Evolutionary conservation across 495 filamentous ascomycete species (phyloP).

Genomic region (Antarctomyces pellizariae): DNA sequence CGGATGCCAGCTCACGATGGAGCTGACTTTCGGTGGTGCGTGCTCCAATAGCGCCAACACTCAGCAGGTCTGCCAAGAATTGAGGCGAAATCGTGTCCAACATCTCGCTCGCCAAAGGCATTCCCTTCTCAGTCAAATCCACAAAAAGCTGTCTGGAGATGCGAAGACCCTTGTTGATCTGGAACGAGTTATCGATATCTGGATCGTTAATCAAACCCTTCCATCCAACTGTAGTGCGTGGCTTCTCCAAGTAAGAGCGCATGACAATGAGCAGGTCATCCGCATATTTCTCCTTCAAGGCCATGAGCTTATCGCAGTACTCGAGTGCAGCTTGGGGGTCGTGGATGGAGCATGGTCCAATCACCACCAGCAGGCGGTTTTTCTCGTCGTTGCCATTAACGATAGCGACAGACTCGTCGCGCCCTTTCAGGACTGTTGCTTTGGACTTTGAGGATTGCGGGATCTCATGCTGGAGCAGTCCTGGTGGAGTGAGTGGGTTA

Average conservation of each 20-base stretch:
- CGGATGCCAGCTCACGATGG: slow-evolving; percentile 84
- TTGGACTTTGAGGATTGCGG: slow-evolving; percentile 54
- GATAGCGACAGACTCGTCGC: slow-evolving; percentile 59
- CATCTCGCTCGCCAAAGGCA: slow-evolving; percentile 98
- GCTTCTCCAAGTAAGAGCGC: slow-evolving; percentile 97
- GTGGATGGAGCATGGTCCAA: slow-evolving; percentile 95
- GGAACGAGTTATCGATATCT: slow-evolving; percentile 93
- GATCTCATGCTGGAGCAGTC: slow-evolving; percentile 91
- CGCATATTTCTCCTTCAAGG: slow-evolving; percentile 71
- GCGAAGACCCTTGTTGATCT: slow-evolving; percentile 93
- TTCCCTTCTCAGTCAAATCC: slow-evolving; percentile 78
- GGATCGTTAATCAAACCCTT: slow-evolving; percentile 99
- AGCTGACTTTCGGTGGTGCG: slow-evolving; percentile 90
- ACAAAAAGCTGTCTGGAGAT: slow-evolving; percentile 80
- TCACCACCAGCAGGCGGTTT: slow-evolving; percentile 65
- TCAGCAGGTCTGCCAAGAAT: slow-evolving; percentile 86
- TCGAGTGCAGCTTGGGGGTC: slow-evolving; percentile 80
- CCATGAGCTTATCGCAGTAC: slow-evolving; percentile 68
- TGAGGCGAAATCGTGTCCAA: slow-evolving; percentile 96
- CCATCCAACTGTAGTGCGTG: slow-evolving; percentile 95
- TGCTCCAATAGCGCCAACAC: slow-evolving; percentile 81
- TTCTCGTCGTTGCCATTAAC: slow-evolving; percentile 58
- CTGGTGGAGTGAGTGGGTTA: slow-evolving; percentile 82
- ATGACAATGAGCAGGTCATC: slow-evolving; percentile 87
- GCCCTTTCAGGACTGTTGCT: slow-evolving; percentile 54